These are phyloP conservation scores for Dictyostelium firmibasis DNA, from an alignment of 78 protist species.

Conservation along the genomic window DNA sequence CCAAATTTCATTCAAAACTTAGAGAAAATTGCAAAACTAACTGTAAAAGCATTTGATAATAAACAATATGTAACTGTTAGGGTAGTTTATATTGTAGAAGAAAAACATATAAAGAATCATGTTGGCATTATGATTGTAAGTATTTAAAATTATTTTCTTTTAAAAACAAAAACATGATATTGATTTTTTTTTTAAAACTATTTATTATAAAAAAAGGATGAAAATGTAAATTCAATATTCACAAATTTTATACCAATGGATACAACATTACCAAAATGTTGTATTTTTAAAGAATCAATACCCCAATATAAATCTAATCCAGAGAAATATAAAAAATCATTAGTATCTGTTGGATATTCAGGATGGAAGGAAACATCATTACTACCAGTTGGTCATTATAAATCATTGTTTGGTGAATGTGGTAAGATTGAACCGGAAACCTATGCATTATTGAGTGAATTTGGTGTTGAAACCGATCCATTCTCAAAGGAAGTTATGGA, in stretches of 20 bases:
- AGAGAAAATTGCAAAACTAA: background rate
- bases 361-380: conserved; percentile 44
- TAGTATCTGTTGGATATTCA: conserved; percentile 19
- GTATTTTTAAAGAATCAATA: conserved; percentile 45
- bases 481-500: conserved; percentile 69
- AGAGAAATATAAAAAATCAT: conserved; percentile 39
- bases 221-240: conserved; percentile 26
- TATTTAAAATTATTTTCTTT: background rate
- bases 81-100: conserved; percentile 56
- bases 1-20: background rate
- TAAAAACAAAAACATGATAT: background rate
- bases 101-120: conserved; percentile 47
- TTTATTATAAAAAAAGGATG: background rate
- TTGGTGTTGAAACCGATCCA: conserved; percentile 48
- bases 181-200: no score
- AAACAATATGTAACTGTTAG: conserved; percentile 37
- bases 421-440: conserved; percentile 90
- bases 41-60: background rate
- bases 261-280: conserved; percentile 74
- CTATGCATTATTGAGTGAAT: conserved; percentile 53
- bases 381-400: conserved; percentile 41
- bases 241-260: conserved; percentile 66
- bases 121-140: conserved; percentile 65
- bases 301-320: conserved; percentile 63
- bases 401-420: conserved; percentile 74